Evolutionary conservation across 257 asterid species (phyloP).

Genomic region (Jasminum sambac): DNA sequence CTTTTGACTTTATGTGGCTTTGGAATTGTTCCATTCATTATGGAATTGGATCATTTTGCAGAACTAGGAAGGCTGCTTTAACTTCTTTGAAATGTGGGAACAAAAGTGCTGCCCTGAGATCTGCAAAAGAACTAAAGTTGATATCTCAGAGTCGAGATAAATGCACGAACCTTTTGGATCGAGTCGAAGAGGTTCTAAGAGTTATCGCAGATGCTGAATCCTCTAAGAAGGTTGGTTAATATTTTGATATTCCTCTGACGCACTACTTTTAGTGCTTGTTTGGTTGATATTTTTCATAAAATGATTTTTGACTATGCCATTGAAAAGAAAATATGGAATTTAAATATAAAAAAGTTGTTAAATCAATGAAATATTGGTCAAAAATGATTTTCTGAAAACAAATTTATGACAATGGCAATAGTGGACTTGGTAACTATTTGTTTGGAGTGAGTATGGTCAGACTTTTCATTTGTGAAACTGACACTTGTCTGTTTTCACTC

Average conservation of each 20-base stretch:
- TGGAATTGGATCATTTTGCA: constrained; percentile 36
- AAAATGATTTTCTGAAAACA: too few species aligned
- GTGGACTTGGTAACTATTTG: constrained; percentile 7
- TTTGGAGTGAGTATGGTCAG: not conserved
- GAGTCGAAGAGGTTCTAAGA: constrained; percentile 73
- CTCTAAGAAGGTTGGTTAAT: constrained; percentile 66
- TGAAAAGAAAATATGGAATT: too few species aligned
- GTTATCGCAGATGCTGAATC: constrained; percentile 74
- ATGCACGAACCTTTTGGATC: constrained; percentile 60
- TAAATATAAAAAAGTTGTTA: too few species aligned
- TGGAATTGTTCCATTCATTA: not conserved
- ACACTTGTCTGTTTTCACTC: not conserved
- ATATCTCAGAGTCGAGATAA: constrained; percentile 72
- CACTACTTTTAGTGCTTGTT: not conserved
- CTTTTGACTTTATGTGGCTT: not conserved
- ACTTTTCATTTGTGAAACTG: not conserved
- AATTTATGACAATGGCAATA: not conserved
- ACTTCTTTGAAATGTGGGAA: constrained; percentile 59
- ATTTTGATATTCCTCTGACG: constrained; percentile 6
- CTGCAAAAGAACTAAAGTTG: constrained; percentile 62
- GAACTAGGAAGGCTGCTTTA: constrained; percentile 58
- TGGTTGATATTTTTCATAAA: too few species aligned
- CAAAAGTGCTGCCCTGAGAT: constrained; percentile 61
- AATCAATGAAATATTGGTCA: too few species aligned
- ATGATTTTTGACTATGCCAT: too few species aligned